Percentiles rank a stretch among this genome's conserved stretches.
Evolutionary conservation across 352 stramenopile genomes (phyloP).

Genomic region (Pythium rhizo-oryzae): DNA sequence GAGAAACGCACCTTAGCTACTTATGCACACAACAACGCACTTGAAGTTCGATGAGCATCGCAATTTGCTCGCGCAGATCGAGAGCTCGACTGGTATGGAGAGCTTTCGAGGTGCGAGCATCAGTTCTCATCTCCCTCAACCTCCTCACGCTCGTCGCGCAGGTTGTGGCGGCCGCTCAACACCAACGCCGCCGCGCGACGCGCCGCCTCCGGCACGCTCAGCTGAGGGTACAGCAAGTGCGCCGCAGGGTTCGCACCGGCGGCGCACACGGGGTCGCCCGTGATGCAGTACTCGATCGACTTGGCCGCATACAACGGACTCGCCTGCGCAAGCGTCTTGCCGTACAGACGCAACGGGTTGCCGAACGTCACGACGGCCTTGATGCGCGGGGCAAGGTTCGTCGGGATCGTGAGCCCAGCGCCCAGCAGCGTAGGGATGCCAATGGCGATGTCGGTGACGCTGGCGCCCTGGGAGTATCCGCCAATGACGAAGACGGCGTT

Average conservation of each 20-base stretch:
- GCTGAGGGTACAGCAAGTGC: conserved; percentile 8
- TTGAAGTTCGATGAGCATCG: no score
- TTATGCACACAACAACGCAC: no score
- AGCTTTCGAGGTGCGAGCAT: no score
- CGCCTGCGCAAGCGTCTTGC: not conserved
- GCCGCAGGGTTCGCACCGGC: conserved; percentile 4
- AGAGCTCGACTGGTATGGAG: no score
- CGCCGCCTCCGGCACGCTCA: not conserved
- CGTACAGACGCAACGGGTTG: conserved; percentile 1
- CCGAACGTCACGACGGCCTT: conserved; percentile 36
- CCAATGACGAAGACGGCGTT: conserved; percentile 20
- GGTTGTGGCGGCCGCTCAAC: no score
- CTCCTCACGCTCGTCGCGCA: no score
- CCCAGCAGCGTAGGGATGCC: conserved; percentile 30
- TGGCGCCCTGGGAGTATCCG: conserved; percentile 23
- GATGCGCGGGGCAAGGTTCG: conserved; percentile 28
- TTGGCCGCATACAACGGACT: conserved; percentile 13
- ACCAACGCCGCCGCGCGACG: not conserved
- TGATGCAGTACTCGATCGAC: conserved; percentile 19
- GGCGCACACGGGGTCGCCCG: conserved; percentile 19
- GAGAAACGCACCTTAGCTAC: no score
- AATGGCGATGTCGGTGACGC: conserved; percentile 34
- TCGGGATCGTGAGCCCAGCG: conserved; percentile 21
- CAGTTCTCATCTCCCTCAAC: no score
- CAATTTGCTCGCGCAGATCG: no score